Evolutionary conservation across 176 grass and related monocot genomes (phyloP).

Genomic region (Melocanna baccifera): DNA sequence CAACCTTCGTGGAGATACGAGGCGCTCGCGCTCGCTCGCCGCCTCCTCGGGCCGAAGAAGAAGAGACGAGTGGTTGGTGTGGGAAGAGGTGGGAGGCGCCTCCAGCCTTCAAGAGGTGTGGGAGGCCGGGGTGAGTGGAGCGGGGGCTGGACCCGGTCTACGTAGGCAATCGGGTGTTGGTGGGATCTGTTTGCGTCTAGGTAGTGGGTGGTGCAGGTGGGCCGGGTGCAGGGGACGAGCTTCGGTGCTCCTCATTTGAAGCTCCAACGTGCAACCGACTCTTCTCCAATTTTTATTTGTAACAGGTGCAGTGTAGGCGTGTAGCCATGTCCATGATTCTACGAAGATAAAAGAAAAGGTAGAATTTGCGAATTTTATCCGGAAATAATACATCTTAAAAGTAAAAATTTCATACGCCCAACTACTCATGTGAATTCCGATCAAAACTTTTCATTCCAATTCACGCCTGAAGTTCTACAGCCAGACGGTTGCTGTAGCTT

Average conservation of each 20-base stretch:
- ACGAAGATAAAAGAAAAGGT: too few species aligned
- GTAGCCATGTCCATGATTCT: too few species aligned
- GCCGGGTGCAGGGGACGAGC: neutral
- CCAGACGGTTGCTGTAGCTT: too few species aligned
- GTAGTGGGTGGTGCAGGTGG: neutral
- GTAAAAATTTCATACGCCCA: too few species aligned
- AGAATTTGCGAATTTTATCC: too few species aligned
- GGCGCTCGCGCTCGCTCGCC: neutral
- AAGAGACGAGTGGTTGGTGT: constrained; percentile 21
- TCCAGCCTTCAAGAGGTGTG: neutral
- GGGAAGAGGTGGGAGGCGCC: neutral
- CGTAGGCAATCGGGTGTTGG: neutral
- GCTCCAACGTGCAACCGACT: constrained; percentile 38
- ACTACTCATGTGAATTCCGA: too few species aligned
- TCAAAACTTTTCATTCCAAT: too few species aligned
- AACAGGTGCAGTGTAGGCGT: too few species aligned
- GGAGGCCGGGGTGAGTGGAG: neutral
- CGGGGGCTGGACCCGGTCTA: neutral
- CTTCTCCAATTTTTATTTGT: neutral
- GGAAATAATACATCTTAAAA: too few species aligned
- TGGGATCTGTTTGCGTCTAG: neutral
- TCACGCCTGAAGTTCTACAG: too few species aligned
- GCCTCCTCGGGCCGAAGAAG: constrained; percentile 22
- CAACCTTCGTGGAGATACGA: constrained; percentile 37
- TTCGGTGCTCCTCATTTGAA: constrained; percentile 19